Evolutionary conservation across 768 basidiomycete genomes (phyloP), one percentile per base, ranked within the genome.

Genomic region (Tylopilus balloui): DNA sequence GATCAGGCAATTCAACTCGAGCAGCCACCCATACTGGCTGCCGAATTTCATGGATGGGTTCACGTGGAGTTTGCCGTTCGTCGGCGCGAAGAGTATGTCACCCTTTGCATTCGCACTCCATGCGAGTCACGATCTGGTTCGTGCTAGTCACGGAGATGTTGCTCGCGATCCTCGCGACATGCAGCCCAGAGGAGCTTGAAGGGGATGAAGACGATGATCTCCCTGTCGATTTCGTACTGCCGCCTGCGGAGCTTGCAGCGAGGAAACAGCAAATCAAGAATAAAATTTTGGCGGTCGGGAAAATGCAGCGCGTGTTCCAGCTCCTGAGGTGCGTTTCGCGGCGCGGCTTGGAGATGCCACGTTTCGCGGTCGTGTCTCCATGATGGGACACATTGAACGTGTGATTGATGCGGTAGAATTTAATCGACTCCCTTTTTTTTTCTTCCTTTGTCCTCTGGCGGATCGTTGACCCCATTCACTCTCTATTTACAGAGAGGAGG

Each of bases 1-100:
- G 37, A 96, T 97, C 53, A 77, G 93, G 55, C 91, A 93, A 69
- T 94, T 87, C 60, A 85, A 86, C 63, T 79, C 78, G 43, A 81
- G 74, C 31, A 77, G 83, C 24, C 91, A 93, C 66, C 91, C 91
- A 4, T 97, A 92, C 68, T 96, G 93, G 92, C 71, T 99, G 27
- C 95, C 95, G 0, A 97, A 97, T 70, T 96, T 97, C 57, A 94
- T 96, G 86, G 92, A 98, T 64, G 94, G 89, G 27, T 98, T 99
- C 65, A 97, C 94, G 3, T 99, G 95, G 95, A 92, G 88, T 77
- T 66, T 99, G 50, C 95, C 95, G 0, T 99, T 99, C 62, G 95
- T 99, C 3, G 95, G 94, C 42, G 85, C 90, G 45, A 99, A 99
- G 73, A 98, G 95, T 95, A 56, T 48, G 91, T 57, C 17, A 0